Base-by-base conservation (phyloP, 2,329 filamentous ascomycete genomes). In the Atkinsonella hypoxylon region DNA sequence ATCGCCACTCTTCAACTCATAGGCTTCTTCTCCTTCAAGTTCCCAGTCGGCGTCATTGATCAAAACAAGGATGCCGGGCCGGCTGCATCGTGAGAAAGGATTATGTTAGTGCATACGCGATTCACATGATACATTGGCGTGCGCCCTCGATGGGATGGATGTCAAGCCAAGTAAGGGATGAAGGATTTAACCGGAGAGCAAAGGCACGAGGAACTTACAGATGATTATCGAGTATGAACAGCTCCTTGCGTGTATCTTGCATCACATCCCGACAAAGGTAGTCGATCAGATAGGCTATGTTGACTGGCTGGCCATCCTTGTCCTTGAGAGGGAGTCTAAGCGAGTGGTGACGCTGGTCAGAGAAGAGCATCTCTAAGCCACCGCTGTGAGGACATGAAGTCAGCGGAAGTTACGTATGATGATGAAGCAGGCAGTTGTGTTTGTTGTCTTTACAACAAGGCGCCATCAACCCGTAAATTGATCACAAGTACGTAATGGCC, bases 21-120 rank as follows among this genome's bases (percentile, higher is more conserved):
- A 97, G 57, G 82, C 78, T 64, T 93, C 89, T 69, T 97, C 91
- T 17, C 90, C 93, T 69, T 97, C 93, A 12, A 98, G 79, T 67
- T 97, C 93, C 93, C 93, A 98, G 67, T 98, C 93, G 26, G 89
- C 88, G 60, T 98, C 93, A 64, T 98, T 98, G 67, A 98, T 95
- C 51, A 98, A 76, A 30, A 96, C 91, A 42, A 98, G 79, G 65
- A 98, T 95, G 2, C 93, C 93, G 5, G 93, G 93, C 49, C 93
- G 89, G 54, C 91, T 97, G 58, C 54, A 46, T 34, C 32, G 26
- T 17, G 18, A 17, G 30, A 17, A 41, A 30, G 9, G 18, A 34
- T 12, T 4, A 48, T 43, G 58, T 59, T 53, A 64, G 64, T 57
- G 47, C 50, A 45, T 47, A 5, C 8, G 18, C 15, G 18, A 18